Conservation (phyloP, 1,139 yeast genomes). For the Debaryomyces singareniensis region DNA sequence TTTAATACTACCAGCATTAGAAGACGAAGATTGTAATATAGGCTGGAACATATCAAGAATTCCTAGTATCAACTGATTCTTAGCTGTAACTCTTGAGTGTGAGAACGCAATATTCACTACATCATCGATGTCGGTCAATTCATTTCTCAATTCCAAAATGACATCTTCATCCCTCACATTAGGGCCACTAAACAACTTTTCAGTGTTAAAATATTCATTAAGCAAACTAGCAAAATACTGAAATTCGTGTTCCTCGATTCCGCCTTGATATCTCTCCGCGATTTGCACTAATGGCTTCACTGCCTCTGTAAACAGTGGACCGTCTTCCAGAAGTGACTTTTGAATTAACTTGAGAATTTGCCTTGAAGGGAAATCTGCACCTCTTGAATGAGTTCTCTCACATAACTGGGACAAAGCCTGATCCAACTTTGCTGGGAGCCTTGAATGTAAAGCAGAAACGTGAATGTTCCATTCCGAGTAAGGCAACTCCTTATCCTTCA, state of each 20-base stretch:
- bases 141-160: conserved; percentile 79
- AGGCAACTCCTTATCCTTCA: conserved; percentile 79
- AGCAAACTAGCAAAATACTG: conserved; percentile 64
- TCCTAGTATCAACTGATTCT: conserved; percentile 83
- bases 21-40: conserved; percentile 58
- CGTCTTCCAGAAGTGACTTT: conserved; percentile 46
- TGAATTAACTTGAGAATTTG: conserved; percentile 59
- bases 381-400: conserved; percentile 61
- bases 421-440: conserved; percentile 77
- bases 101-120: conserved; percentile 75
- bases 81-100: conserved; percentile 89
- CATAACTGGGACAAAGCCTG: conserved; percentile 57
- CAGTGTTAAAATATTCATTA: conserved; percentile 69
- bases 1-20: conserved; percentile 65
- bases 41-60: conserved; percentile 80
- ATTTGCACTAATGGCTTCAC: conserved; percentile 71
- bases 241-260: conserved; percentile 80
- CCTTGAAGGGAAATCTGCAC: conserved; percentile 90
- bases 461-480: conserved; percentile 87
- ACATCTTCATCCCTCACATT: conserved; percentile 81
- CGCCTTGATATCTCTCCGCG: conserved; percentile 65
- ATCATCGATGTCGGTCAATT: conserved; percentile 64
- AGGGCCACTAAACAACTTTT: conserved; percentile 68
- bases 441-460: conserved; percentile 85
- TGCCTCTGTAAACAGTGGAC: conserved; percentile 44